Conservation (phyloP, 2,329 filamentous ascomycete genomes). For the Neofusicoccum sp. region DNA sequence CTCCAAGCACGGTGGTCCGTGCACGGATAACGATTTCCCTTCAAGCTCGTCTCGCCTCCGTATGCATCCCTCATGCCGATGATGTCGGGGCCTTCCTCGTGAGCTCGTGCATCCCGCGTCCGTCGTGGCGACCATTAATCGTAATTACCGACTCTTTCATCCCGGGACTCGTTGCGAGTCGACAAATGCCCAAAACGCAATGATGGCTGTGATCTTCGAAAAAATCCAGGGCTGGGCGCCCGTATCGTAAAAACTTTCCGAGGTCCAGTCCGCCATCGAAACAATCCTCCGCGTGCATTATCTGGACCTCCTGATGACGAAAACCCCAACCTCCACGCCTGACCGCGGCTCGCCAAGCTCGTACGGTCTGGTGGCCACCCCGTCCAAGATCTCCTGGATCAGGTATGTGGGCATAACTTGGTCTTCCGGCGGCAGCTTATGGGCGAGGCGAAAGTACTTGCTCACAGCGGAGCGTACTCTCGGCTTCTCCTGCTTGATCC, state of each 20-base stretch:
- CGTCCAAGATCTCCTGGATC: conserved; percentile 59
- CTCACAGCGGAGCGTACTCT: conserved; percentile 54
- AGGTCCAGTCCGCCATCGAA: background rate
- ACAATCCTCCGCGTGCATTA: background rate
- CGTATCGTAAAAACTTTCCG: background rate
- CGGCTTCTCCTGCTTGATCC: conserved; percentile 62
- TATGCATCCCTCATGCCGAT: background rate
- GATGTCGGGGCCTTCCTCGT: background rate
- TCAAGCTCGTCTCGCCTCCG: background rate
- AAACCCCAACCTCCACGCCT: conserved; percentile 50
- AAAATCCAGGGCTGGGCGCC: background rate
- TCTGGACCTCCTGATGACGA: conserved; percentile 37
- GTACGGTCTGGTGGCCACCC: conserved; percentile 54
- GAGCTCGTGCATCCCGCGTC: background rate
- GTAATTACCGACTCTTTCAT: background rate
- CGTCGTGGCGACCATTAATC: background rate
- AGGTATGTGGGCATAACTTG: conserved; percentile 55
- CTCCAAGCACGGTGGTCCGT: background rate
- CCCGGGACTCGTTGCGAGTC: background rate
- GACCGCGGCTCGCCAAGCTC: conserved; percentile 43
- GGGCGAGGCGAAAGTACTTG: conserved; percentile 44
- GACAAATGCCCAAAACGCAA: background rate
- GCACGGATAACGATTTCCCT: background rate
- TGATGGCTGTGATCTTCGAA: background rate
- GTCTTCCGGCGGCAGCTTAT: conserved; percentile 41